Evolutionary conservation across 352 stramenopile species (phyloP).

Genomic region (Blastocystis sp.): DNA sequence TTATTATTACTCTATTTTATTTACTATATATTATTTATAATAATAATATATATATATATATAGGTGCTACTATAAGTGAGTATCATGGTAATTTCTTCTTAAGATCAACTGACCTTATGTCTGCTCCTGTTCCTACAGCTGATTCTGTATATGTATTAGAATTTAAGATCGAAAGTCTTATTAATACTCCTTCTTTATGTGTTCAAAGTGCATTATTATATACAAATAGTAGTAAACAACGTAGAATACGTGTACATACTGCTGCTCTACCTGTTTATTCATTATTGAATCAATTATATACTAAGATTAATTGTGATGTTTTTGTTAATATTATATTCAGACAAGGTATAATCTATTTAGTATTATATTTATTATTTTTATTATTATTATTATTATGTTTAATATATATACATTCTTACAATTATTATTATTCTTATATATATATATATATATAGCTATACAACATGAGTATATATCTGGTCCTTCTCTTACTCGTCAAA

Average conservation of each 20-base stretch:
- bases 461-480: too few relatives aligned
- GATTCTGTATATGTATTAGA: constrained; percentile 88
- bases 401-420: too few relatives aligned
- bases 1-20: too few relatives aligned
- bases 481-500: too few relatives aligned
- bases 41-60: too few relatives aligned
- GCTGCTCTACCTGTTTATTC: constrained; percentile 34
- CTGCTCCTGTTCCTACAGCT: constrained; percentile 74
- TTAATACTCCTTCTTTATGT: constrained; percentile 65
- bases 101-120: constrained; percentile 79
- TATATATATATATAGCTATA: too few relatives aligned
- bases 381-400: too few relatives aligned
- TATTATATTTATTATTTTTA: too few relatives aligned
- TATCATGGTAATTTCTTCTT: constrained; percentile 98
- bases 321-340: constrained; percentile 27
- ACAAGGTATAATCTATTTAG: background rate
- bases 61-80: constrained; percentile 49
- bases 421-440: too few relatives aligned
- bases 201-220: constrained; percentile 88
- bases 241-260: constrained; percentile 60
- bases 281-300: constrained; percentile 35
- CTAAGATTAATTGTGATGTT: constrained; percentile 37
- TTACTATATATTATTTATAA: too few relatives aligned
- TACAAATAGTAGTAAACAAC: constrained; percentile 80
- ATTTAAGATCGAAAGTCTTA: constrained; percentile 75